Conservation (phyloP, 2,329 filamentous ascomycete genomes). For the Phialophora tarda region DNA sequence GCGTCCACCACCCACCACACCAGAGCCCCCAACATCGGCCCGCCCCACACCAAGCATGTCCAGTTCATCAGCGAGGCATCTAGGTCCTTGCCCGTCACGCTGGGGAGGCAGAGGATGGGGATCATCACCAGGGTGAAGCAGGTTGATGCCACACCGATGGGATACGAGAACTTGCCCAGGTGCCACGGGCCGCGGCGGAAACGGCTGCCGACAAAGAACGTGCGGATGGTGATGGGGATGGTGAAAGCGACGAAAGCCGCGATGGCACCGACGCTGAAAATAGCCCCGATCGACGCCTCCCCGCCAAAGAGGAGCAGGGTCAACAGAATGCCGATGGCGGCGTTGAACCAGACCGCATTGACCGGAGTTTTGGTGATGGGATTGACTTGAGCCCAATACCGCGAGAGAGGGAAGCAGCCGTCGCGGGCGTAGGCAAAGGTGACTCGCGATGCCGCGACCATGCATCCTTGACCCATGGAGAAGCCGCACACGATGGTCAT, state of each 20-base stretch:
- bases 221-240: conserved; percentile 52
- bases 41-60: conserved; percentile 44
- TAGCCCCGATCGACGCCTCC: conserved; percentile 65
- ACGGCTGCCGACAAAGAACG: conserved; percentile 61
- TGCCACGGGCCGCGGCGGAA: conserved; percentile 74
- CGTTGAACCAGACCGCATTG: conserved; percentile 73
- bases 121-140: conserved; percentile 70
- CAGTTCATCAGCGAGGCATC: conserved; percentile 63
- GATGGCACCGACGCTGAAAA: conserved; percentile 73
- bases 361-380: conserved; percentile 67
- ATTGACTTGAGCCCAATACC: conserved; percentile 66
- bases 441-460: conserved; percentile 69
- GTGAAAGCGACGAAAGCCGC: conserved; percentile 64
- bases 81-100: conserved; percentile 61
- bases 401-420: conserved; percentile 68
- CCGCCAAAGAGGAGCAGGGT: conserved; percentile 71
- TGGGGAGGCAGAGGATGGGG: conserved; percentile 70
- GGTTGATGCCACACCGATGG: conserved; percentile 63
- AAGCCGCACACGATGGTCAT: conserved; percentile 73
- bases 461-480: conserved; percentile 74
- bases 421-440: conserved; percentile 76
- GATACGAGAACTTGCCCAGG: conserved; percentile 64
- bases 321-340: conserved; percentile 62
- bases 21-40: conserved; percentile 43
- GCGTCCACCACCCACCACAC: conserved; percentile 43